These are phyloP conservation scores for Endogone sp. DNA, from an alignment of 192 early-diverging fungal species.

Conservation along the genomic window DNA sequence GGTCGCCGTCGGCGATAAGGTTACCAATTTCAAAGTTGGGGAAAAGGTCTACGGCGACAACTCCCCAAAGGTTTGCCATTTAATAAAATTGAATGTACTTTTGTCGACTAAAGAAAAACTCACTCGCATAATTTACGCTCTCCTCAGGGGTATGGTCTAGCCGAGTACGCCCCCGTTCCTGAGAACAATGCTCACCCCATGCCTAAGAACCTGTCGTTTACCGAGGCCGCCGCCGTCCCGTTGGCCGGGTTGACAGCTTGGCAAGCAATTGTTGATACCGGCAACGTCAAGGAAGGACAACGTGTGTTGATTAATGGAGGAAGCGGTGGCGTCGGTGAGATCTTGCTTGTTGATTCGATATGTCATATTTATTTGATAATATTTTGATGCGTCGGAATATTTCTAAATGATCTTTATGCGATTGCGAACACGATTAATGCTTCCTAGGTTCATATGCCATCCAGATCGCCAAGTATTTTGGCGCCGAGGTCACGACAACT, in stretches of 20 bases:
- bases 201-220: conserved; percentile 29
- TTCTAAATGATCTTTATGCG: too few species aligned
- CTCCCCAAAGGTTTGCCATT: too few species aligned
- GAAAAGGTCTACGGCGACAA: conserved; percentile 42
- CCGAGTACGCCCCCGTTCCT: conserved; percentile 19
- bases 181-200: conserved; percentile 26
- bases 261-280: conserved; percentile 27
- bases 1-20: conserved; percentile 19
- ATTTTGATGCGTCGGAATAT: too few species aligned
- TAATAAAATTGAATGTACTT: too few species aligned
- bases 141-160: conserved; percentile 23
- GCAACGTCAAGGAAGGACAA: conserved; percentile 8
- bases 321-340: conserved; percentile 49
- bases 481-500: conserved; percentile 32
- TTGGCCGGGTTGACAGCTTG: conserved; percentile 56
- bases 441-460: conserved; percentile 26
- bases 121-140: too few species aligned
- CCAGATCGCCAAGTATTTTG: conserved; percentile 43
- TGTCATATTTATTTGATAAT: too few species aligned
- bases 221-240: conserved; percentile 39
- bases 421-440: too few species aligned
- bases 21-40: conserved; percentile 37
- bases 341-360: too few species aligned
- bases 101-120: too few species aligned
- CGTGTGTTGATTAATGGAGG: conserved; percentile 42